phyloP scores from a whole-genome alignment of 2,329 filamentous ascomycete species.

The Zelopaecilomyces penicillatus region DNA sequence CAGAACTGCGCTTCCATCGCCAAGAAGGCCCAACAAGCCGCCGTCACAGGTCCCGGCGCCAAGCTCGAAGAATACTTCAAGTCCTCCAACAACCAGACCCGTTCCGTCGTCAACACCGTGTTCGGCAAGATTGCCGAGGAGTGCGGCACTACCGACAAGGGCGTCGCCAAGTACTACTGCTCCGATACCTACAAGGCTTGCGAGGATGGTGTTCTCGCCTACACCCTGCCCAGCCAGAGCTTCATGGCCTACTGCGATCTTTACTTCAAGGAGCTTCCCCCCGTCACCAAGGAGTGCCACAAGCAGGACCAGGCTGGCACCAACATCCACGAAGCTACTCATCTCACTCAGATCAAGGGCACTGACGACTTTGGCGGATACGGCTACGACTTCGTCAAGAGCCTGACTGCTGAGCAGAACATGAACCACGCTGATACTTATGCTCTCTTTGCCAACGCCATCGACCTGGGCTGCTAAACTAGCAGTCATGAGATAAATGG shows the following conservation, averaged over 20 bases:
- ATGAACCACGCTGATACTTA: slow-evolving; percentile 55
- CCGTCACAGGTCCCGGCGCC: slow-evolving; percentile 36
- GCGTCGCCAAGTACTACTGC: slow-evolving; percentile 49
- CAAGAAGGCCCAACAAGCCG: slow-evolving; percentile 40
- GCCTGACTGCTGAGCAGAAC: slow-evolving; percentile 39
- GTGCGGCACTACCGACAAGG: slow-evolving; percentile 41
- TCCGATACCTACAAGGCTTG: slow-evolving; percentile 48
- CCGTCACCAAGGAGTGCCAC: slow-evolving; percentile 44
- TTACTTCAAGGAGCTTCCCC: slow-evolving; percentile 47
- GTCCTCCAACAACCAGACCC: slow-evolving; percentile 34
- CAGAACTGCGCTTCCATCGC: slow-evolving; percentile 46
- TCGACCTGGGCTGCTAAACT: slow-evolving; percentile 25
- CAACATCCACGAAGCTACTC: slow-evolving; percentile 56
- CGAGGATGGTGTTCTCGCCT: slow-evolving; percentile 44
- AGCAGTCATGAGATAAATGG: too few species aligned
- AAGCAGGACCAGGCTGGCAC: slow-evolving; percentile 57
- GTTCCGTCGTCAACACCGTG: slow-evolving; percentile 42
- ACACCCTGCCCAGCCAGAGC: slow-evolving; percentile 46
- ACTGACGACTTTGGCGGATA: slow-evolving; percentile 51
- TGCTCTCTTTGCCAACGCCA: slow-evolving; percentile 28
- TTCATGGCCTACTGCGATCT: slow-evolving; percentile 53
- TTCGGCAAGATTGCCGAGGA: slow-evolving; percentile 41
- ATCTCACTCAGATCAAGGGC: slow-evolving; percentile 45
- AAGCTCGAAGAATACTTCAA: slow-evolving; percentile 57
- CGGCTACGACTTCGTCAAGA: slow-evolving; percentile 40